A percentile compares a stretch with the other conserved stretches of the same genome.
Evolutionary conservation across 78 protist species (phyloP).

Genomic region (Planoprotostelium fungivorum): DNA sequence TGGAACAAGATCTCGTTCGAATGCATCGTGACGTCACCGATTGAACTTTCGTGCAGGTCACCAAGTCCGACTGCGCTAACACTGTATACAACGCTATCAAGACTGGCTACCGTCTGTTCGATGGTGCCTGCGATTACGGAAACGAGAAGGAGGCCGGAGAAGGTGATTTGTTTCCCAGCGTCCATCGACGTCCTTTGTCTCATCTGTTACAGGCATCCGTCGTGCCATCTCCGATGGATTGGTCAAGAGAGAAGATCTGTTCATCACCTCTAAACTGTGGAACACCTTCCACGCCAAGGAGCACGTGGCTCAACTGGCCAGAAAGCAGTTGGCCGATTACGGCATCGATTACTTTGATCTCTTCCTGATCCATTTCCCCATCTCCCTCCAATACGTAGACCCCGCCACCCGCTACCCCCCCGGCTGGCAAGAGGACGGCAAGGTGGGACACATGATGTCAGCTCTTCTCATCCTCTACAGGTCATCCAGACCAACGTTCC

Average conservation of each 20-base stretch:
- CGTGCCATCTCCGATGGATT: slow-evolving; percentile 6
- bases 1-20: too few relatives aligned
- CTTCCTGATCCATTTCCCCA: slow-evolving; percentile 65
- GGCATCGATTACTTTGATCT: slow-evolving; percentile 73
- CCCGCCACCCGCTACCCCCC: neutral
- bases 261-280: slow-evolving; percentile 76
- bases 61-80: neutral
- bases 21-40: too few relatives aligned
- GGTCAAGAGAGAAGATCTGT: slow-evolving; percentile 65
- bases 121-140: slow-evolving; percentile 69
- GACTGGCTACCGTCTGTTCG: slow-evolving; percentile 74
- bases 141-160: slow-evolving; percentile 77
- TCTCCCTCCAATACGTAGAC: neutral
- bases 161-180: too few relatives aligned
- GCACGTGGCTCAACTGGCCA: slow-evolving; percentile 52
- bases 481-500: slow-evolving; percentile 7
- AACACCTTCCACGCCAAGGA: slow-evolving; percentile 48
- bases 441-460: neutral
- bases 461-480: neutral
- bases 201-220: slow-evolving; percentile 12
- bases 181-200: neutral
- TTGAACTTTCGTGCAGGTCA: neutral
- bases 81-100: slow-evolving; percentile 40
- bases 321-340: slow-evolving; percentile 38
- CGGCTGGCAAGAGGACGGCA: slow-evolving; percentile 3